Evolutionary conservation across 768 basidiomycete genomes (phyloP), one percentile per base, ranked within the genome.

Genomic region (Neoboletus subvelutipes): DNA sequence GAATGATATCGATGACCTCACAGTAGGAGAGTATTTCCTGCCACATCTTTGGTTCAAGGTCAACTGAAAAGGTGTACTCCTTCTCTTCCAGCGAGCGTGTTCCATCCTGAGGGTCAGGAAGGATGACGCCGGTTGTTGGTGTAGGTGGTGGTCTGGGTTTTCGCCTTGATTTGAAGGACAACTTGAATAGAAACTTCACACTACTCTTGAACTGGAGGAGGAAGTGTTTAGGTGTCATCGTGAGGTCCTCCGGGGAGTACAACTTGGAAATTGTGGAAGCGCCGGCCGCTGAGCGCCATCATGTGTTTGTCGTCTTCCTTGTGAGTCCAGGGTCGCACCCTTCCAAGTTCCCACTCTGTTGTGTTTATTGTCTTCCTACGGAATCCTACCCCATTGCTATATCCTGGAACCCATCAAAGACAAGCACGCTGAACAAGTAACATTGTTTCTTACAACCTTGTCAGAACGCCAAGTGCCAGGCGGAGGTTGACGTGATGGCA

Each of bases 1-100:
- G 58, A 28, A 57, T 11, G 29, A 59, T 57, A 20, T 59, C 58
- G 29, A 57, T 43, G 46, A 57, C 55, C n/a, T 59, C 58, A 11
- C 58, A 59, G 36, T 52, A 59, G 22, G 45, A 47, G 9, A 59
- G 50, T 45, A 59, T 57, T 34, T 52, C 55, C 40, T 20, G 49
- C 58, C 58, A 59, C 15, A 48, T 24, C 12, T 48, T 4, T 20
- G 47, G 53, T 15, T 58, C 36, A 12, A 57, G 41, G 45, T 48
- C 45, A 34, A 57, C 55, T 4, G 28, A 41, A 5, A 52, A n/a
- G 1, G 33, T 48, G 28, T 1, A 41, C 33, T 48, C 58, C 28
- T 28, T 45, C 28, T 34, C 15, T 3, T 22, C 31, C 50, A 40
- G 36, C 28, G 40, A 18, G 8, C 29, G 37, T 24, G 15, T 28